Conservation (phyloP, 2,329 filamentous ascomycete species). For the Penicillium psychrosexuale region DNA sequence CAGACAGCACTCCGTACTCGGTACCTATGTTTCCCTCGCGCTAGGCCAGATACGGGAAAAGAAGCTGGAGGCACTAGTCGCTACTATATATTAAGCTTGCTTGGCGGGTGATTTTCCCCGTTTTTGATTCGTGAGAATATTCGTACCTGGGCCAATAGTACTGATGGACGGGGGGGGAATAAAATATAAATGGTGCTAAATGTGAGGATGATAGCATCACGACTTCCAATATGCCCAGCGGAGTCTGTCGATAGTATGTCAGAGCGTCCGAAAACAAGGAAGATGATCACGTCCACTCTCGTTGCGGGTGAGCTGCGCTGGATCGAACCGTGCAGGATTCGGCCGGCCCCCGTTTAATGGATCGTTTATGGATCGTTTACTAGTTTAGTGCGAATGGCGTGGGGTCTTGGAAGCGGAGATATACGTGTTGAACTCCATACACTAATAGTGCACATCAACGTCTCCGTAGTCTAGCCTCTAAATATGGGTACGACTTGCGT, state of each 20-base stretch:
- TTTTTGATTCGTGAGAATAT: neutral
- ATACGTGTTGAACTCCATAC: neutral
- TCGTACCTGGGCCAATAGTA: neutral
- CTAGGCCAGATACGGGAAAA: conserved; percentile 4
- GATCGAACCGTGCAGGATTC: conserved; percentile 1
- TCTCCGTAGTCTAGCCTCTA: neutral
- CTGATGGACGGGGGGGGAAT: too few species aligned
- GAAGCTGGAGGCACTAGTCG: neutral
- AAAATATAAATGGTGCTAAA: too few species aligned
- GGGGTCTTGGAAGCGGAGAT: conserved; percentile 10
- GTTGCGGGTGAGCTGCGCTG: neutral
- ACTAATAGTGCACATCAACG: neutral
- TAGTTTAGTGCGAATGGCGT: neutral
- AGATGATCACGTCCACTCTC: neutral
- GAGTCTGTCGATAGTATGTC: too few species aligned
- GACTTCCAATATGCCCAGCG: too few species aligned
- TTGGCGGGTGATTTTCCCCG: neutral
- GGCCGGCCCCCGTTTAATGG: neutral
- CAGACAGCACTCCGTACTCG: neutral
- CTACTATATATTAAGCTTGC: conserved; percentile 1
- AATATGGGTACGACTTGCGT: too few species aligned
- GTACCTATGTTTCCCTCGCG: neutral
- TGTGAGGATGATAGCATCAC: too few species aligned
- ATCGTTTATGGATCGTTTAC: too few species aligned
- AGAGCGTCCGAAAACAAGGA: neutral